Percentiles rank a stretch among this genome's conserved stretches.
Evolutionary conservation across 164 flowering plant genomes (phyloP).

Genomic region (Houttuynia cordata): DNA sequence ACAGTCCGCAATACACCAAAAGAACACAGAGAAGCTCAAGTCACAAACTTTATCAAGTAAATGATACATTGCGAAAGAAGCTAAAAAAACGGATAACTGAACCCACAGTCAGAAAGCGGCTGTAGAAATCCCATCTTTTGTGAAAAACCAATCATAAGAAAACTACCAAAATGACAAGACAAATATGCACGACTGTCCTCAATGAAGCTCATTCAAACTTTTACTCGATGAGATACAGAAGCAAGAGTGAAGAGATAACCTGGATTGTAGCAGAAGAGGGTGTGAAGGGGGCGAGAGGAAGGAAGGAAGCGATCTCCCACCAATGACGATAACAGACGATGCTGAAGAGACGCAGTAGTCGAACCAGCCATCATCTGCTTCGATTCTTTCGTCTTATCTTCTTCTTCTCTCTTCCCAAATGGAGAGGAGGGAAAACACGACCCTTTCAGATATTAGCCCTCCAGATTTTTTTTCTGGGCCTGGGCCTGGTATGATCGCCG

Average conservation of each 20-base stretch:
- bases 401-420: neutral
- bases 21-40: neutral
- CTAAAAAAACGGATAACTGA: neutral
- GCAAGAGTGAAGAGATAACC: neutral
- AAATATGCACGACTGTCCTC: too few relatives aligned
- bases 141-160: neutral
- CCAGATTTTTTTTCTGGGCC: neutral
- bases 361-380: neutral
- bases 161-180: too few relatives aligned
- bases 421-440: neutral
- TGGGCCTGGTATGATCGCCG: neutral
- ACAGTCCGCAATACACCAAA: neutral
- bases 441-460: too few relatives aligned
- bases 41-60: neutral
- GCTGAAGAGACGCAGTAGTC: neutral
- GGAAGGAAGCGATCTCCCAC: neutral
- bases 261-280: constrained; percentile 3
- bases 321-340: neutral
- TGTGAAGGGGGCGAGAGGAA: neutral
- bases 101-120: neutral
- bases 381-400: neutral
- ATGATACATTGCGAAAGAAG: neutral
- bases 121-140: too few relatives aligned
- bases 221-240: neutral
- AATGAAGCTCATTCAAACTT: too few relatives aligned